A percentile compares a stretch with the other conserved stretches of the same genome.
phyloP scores from a whole-genome alignment of 768 basidiomycete species.

The Brasilioporus rufonigricans region DNA sequence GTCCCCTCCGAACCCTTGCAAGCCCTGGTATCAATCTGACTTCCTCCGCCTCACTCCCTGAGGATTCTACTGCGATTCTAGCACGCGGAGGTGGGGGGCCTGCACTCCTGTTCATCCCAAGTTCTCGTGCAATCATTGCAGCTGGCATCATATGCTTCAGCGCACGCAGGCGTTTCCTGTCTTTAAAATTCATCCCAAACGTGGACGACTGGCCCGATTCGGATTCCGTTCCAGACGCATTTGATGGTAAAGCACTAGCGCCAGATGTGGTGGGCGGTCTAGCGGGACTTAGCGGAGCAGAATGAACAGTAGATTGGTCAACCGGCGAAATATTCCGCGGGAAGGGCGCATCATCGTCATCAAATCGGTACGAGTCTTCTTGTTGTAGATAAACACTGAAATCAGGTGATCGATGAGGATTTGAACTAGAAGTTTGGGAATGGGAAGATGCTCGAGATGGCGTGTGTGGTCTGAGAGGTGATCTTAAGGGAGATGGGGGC shows the following conservation, averaged over 20 bases:
- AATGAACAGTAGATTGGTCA: background rate
- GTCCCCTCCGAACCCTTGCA: conserved; percentile 41
- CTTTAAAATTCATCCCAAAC: conserved; percentile 24
- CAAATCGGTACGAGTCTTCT: conserved; percentile 12
- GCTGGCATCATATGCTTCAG: conserved; percentile 54
- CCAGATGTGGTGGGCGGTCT: conserved; percentile 17
- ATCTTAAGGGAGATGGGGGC: conserved; percentile 5
- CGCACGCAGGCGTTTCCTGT: conserved; percentile 37
- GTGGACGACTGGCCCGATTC: conserved; percentile 19
- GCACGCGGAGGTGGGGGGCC: conserved; percentile 10
- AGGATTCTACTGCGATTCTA: conserved; percentile 8
- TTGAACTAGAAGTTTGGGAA: conserved; percentile 1
- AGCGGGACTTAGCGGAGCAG: conserved; percentile 17
- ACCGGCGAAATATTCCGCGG: conserved; percentile 6
- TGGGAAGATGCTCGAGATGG: conserved; percentile 11
- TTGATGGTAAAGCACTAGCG: conserved; percentile 15
- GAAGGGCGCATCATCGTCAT: conserved; percentile 4
- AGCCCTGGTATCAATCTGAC: conserved; percentile 50
- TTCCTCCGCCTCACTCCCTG: conserved; percentile 35
- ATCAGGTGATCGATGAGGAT: conserved; percentile 7
- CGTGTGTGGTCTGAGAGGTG: background rate
- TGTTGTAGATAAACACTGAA: conserved; percentile 15
- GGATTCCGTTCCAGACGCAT: conserved; percentile 14
- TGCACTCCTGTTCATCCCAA: conserved; percentile 15
- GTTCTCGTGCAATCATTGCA: conserved; percentile 44